Evolutionary conservation across 2,329 filamentous ascomycete species (phyloP).

Genomic region (Fusarium cyanostomum): DNA sequence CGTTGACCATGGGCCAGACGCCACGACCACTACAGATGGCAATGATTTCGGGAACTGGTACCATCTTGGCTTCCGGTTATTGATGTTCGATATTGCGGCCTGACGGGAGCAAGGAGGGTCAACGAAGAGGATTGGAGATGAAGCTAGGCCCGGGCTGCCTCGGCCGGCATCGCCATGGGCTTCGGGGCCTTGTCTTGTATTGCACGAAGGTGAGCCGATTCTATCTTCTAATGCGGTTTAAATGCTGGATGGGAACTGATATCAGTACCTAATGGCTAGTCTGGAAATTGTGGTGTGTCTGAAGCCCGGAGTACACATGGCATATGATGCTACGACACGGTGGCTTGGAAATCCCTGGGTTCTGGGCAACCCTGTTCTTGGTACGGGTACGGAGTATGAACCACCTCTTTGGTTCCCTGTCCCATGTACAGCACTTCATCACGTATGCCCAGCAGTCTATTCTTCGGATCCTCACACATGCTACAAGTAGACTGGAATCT

Average conservation of each 20-base stretch:
- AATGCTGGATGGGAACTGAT: neutral
- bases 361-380: neutral
- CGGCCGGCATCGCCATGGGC: neutral
- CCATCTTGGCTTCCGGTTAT: neutral
- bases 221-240: neutral
- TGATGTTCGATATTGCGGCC: neutral
- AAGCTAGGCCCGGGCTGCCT: neutral
- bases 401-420: constrained; percentile 4
- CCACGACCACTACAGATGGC: constrained; percentile 1
- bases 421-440: constrained; percentile 1
- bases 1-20: constrained; percentile 2
- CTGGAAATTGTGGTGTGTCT: constrained; percentile 4
- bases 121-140: neutral
- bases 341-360: constrained; percentile 17
- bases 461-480: constrained; percentile 12
- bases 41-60: constrained; percentile 6
- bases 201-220: constrained; percentile 1
- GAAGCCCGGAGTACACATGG: neutral
- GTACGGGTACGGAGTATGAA: neutral
- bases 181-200: neutral
- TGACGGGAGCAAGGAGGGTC: neutral
- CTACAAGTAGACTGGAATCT: constrained; percentile 10
- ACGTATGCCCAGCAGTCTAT: neutral
- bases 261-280: neutral
- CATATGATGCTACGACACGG: constrained; percentile 1